A percentile compares a stretch with the other conserved stretches of the same genome.
These are phyloP conservation scores for Ceratopteris richardii DNA, from an alignment of 75 land plant species.

Conservation along the genomic window DNA sequence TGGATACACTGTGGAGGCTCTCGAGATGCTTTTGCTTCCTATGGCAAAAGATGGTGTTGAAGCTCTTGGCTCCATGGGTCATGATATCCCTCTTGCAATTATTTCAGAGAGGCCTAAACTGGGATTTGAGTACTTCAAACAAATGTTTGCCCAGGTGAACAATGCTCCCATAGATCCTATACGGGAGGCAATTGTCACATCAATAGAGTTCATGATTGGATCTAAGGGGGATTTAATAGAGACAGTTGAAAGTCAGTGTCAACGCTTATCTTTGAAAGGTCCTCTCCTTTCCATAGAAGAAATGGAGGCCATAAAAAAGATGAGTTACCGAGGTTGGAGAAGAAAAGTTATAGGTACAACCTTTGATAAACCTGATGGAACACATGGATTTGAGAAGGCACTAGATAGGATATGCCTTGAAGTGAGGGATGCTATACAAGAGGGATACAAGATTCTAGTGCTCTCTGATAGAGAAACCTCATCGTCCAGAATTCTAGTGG, in stretches of 20 bases:
- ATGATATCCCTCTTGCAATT: constrained; percentile 93
- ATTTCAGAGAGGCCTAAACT: constrained; percentile 89
- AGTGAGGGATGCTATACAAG: constrained; percentile 67
- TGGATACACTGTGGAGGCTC: constrained; percentile 94
- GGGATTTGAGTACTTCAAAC: constrained; percentile 93
- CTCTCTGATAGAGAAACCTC: constrained; percentile 98
- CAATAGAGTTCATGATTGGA: constrained; percentile 98
- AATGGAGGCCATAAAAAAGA: constrained; percentile 89
- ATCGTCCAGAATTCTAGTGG: constrained; percentile 71
- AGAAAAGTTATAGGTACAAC: constrained; percentile 93
- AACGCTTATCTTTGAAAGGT: constrained; percentile 76
- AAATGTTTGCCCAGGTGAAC: constrained; percentile 99
- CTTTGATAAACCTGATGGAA: constrained; percentile 53
- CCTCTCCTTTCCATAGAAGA: constrained; percentile 81
- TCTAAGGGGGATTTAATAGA: constrained; percentile 98
- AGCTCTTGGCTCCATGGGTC: constrained; percentile 99
- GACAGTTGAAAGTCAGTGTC: constrained; percentile 88
- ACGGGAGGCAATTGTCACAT: constrained; percentile 92
- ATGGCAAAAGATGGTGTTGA: constrained; percentile 97
- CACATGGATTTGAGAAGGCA: constrained; percentile 81
- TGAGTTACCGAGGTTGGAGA: constrained; percentile 84
- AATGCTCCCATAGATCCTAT: constrained; percentile 99
- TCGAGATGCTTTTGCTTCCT: constrained; percentile 94
- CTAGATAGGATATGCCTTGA: constrained; percentile 87
- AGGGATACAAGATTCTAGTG: constrained; percentile 73